Evolutionary conservation across 2,329 filamentous ascomycete genomes (phyloP).

Genomic region (Penicillium sp.): DNA sequence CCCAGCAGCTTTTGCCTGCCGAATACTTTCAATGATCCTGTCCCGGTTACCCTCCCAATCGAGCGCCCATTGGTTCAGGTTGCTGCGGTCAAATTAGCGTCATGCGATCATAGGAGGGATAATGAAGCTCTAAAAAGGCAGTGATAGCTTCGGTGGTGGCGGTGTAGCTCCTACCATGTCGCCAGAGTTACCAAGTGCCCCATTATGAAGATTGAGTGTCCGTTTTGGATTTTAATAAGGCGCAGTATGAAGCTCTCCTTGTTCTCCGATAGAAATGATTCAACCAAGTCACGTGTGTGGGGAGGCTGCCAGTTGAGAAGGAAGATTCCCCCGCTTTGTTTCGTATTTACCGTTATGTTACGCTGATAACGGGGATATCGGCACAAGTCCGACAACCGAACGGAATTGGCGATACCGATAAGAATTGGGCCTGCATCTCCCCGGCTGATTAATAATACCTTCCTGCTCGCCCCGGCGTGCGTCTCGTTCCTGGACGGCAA

Average conservation of each 20-base stretch:
- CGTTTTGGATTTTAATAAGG: not conserved
- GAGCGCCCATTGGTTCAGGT: constrained; percentile 56
- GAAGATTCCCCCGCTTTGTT: constrained; percentile 18
- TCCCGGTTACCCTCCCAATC: constrained; percentile 67
- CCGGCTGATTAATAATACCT: constrained; percentile 29
- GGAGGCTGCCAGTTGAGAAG: constrained; percentile 8
- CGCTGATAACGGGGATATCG: constrained; percentile 1
- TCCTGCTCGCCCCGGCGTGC: not conserved
- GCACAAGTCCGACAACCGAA: constrained; percentile 21
- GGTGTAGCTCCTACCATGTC: constrained; percentile 42
- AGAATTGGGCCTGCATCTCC: constrained; percentile 1
- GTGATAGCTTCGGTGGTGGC: not conserved
- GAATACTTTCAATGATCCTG: constrained; percentile 67
- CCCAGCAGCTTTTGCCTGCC: constrained; percentile 61
- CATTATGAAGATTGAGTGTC: constrained; percentile 30
- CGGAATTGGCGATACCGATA: constrained; percentile 11
- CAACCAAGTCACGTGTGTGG: constrained; percentile 28
- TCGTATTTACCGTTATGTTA: constrained; percentile 9
- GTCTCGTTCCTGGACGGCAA: not conserved
- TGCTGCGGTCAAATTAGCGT: constrained; percentile 20
- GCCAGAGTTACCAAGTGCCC: constrained; percentile 49
- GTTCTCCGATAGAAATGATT: constrained; percentile 8
- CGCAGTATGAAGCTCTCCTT: not conserved
- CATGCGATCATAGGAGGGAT: not conserved
- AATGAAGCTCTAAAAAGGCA: not conserved